Evolutionary conservation across 2,329 filamentous ascomycete genomes (phyloP).

Genomic region (Pochonia chlamydosporia): DNA sequence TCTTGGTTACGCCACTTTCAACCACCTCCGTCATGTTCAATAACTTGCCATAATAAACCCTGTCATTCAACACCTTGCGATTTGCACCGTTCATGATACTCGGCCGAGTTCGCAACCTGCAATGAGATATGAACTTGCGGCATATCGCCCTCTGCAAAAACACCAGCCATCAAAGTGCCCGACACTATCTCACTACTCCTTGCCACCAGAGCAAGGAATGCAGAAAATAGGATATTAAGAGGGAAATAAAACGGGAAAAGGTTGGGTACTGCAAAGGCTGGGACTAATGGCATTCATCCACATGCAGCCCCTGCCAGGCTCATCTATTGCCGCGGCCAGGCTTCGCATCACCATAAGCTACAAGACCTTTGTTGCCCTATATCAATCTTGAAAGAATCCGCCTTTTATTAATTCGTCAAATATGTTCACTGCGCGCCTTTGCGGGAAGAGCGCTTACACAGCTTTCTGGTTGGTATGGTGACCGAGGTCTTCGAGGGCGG

Average conservation of each 20-base stretch:
- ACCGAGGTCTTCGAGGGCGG: too few species aligned
- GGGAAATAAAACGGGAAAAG: conserved; percentile 29
- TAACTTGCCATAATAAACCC: conserved; percentile 38
- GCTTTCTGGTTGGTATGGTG: too few species aligned
- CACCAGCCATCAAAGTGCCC: conserved; percentile 31
- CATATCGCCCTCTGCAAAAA: conserved; percentile 27
- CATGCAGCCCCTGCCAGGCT: conserved; percentile 24
- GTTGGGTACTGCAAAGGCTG: conserved; percentile 33
- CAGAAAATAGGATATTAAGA: conserved; percentile 16
- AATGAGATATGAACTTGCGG: conserved; percentile 35
- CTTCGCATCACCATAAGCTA: conserved; percentile 22
- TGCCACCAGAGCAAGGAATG: conserved; percentile 19
- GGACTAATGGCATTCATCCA: conserved; percentile 34
- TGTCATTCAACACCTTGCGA: conserved; percentile 28
- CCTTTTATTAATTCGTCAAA: conserved; percentile 26
- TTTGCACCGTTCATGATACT: conserved; percentile 25
- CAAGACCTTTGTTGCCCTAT: conserved; percentile 25
- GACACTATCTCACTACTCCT: conserved; percentile 33
- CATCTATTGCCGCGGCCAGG: conserved; percentile 27
- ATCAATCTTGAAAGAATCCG: conserved; percentile 16
- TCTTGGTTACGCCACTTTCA: conserved; percentile 30
- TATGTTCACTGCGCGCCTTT: conserved; percentile 23
- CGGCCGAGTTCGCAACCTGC: conserved; percentile 18
- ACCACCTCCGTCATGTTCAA: conserved; percentile 34
- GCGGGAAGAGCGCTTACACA: conserved; percentile 25